phyloP scores from a whole-genome alignment of 805 yeast species.

The Ascoidea tarda region DNA sequence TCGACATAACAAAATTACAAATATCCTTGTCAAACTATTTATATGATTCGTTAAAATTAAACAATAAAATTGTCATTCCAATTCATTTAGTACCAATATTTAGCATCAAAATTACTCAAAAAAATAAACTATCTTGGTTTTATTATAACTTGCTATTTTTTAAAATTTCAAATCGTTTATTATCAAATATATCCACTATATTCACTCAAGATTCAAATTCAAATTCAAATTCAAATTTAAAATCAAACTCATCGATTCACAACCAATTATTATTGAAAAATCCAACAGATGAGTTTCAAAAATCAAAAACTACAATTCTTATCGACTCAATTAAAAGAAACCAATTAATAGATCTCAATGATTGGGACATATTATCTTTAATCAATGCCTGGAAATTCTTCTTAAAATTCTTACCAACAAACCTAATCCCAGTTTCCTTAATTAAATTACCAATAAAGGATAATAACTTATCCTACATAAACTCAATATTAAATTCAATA shows the following conservation, averaged over 20 bases:
- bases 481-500: conserved; percentile 21
- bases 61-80: conserved; percentile 27
- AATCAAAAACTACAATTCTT: conserved; percentile 13
- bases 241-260: conserved; percentile 8
- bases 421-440: conserved; percentile 36
- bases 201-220: no score
- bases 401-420: conserved; percentile 35
- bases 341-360: conserved; percentile 38
- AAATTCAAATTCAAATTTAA: no score
- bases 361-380: conserved; percentile 42
- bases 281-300: conserved; percentile 5
- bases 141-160: conserved; percentile 8
- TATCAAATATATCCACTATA: conserved; percentile 11
- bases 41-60: conserved; percentile 37
- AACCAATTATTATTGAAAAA: conserved; percentile 11
- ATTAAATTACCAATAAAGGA: conserved; percentile 41
- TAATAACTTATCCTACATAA: conserved; percentile 26
- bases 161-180: conserved; percentile 1
- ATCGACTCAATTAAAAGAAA: conserved; percentile 26
- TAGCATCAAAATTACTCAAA: conserved; percentile 16
- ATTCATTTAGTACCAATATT: conserved; percentile 20
- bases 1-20: conserved; percentile 67
- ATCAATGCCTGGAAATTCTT: conserved; percentile 28
- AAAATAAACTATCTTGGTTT: conserved; percentile 13
- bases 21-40: conserved; percentile 65